These are phyloP conservation scores for Cyanidiococcus yangmingshanensis DNA, from an alignment of 23 red algal species.

Conservation along the genomic window DNA sequence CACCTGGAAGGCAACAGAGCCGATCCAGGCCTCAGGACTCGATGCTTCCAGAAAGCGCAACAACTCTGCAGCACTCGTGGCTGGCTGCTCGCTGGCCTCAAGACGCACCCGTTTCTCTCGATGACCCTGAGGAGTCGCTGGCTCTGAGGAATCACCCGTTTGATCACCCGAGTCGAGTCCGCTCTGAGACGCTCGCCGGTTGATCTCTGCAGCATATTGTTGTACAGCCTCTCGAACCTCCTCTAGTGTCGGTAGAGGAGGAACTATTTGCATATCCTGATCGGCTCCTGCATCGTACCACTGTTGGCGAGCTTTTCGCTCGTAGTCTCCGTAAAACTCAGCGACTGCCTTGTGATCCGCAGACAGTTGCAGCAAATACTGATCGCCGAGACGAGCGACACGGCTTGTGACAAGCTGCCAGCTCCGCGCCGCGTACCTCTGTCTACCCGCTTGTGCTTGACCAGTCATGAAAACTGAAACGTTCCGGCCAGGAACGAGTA, in stretches of 20 bases:
- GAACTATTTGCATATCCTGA: neutral
- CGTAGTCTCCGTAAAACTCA: neutral
- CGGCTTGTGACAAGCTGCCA: neutral
- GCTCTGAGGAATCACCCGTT: no score
- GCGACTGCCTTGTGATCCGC: neutral
- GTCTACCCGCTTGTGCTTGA: no score
- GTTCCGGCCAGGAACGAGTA: no score
- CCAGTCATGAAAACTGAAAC: no score
- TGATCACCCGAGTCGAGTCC: neutral
- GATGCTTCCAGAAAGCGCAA: neutral
- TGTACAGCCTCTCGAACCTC: neutral
- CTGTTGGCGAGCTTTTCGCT: neutral
- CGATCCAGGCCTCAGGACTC: neutral
- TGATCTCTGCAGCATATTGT: neutral
- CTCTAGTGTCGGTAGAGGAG: neutral
- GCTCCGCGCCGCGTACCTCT: no score
- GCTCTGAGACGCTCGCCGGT: neutral
- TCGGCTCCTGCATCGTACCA: neutral
- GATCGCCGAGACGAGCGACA: constrained; percentile 12
- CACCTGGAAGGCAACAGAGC: neutral
- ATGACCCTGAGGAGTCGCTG: no score
- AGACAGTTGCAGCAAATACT: neutral
- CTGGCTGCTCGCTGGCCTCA: neutral
- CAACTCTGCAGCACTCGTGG: neutral
- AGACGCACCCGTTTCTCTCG: neutral